Conservation (phyloP, 768 basidiomycete genomes). For the Paxillus rubicundulus region DNA sequence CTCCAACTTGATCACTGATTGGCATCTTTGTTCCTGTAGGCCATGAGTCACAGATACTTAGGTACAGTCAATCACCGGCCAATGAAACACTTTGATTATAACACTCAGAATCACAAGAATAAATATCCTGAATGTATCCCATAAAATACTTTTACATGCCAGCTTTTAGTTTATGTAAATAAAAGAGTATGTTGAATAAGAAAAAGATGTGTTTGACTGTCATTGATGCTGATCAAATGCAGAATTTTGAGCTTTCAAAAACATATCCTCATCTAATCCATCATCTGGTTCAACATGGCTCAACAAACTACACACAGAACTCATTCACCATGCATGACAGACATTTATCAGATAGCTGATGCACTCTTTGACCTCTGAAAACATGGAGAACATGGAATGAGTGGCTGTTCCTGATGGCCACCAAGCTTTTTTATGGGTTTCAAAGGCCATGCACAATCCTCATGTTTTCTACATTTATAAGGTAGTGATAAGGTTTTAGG, state of each 20-base stretch:
- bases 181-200: too few relatives aligned
- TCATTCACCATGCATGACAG: not conserved
- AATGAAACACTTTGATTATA: not conserved
- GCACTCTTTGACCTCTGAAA: not conserved
- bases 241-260: too few relatives aligned
- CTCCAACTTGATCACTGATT: not conserved
- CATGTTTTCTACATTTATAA: not conserved
- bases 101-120: not conserved
- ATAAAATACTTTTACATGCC: not conserved
- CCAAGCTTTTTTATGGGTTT: too few relatives aligned
- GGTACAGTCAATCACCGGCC: not conserved
- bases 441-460: not conserved
- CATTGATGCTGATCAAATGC: not conserved
- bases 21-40: not conserved
- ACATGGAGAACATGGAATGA: not conserved
- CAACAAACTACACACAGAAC: not conserved
- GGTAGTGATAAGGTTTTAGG: not conserved
- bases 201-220: not conserved
- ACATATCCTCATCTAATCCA: not conserved
- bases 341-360: not conserved
- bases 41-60: not conserved
- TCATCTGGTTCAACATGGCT: not conserved
- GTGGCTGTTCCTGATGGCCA: too few relatives aligned
- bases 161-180: not conserved
- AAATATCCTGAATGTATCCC: not conserved